A percentile compares a stretch with the other conserved stretches of the same genome.
Conservation (phyloP, 1,139 yeast genomes). For the Diutina sp. region DNA sequence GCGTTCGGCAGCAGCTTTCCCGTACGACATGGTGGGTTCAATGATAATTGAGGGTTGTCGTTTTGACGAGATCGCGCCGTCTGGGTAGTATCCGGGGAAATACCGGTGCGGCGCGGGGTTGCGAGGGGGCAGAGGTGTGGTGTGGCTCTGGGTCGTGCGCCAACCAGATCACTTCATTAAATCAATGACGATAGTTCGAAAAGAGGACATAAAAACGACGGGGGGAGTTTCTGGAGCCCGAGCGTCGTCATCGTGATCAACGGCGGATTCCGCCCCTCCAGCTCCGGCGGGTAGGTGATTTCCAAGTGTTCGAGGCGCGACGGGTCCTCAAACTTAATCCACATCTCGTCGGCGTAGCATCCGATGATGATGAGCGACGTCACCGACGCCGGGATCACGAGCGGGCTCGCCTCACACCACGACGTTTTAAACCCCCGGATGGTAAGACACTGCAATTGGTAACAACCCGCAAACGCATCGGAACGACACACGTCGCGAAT, state of each 20-base stretch:
- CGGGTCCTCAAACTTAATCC: not conserved
- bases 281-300: not conserved
- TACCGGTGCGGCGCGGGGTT: not conserved
- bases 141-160: too few relatives aligned
- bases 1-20: slow-evolving; percentile 42
- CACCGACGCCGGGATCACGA: not conserved
- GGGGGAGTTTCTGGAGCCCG: not conserved
- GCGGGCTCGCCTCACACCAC: not conserved
- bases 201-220: not conserved
- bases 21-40: slow-evolving; percentile 29
- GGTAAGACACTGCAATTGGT: not conserved
- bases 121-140: too few relatives aligned
- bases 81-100: not conserved
- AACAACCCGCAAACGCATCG: not conserved
- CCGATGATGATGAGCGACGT: not conserved
- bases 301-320: not conserved
- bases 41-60: not conserved
- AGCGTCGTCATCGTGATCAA: not conserved
- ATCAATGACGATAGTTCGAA: not conserved
- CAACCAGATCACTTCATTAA: not conserved
- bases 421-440: not conserved
- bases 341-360: not conserved
- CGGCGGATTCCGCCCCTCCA: not conserved
- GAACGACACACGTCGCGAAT: not conserved
- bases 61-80: not conserved